phyloP scores from a whole-genome alignment of 2,329 filamentous ascomycete species.

The Fusarium veterinarium region DNA sequence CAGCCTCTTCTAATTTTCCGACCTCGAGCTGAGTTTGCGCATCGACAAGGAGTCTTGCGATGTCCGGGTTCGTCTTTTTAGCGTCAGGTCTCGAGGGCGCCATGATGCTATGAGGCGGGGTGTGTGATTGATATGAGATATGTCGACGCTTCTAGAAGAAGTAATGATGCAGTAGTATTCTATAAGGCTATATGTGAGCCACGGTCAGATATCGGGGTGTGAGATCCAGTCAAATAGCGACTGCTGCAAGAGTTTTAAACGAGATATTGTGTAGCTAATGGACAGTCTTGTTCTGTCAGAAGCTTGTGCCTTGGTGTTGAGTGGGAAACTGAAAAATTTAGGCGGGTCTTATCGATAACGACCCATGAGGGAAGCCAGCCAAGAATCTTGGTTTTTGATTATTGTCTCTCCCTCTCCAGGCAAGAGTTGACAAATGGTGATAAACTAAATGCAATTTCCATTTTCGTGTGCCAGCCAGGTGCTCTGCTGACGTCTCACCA shows the following conservation, averaged over 20 bases:
- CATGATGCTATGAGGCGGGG: constrained; percentile 47
- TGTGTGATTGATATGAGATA: constrained; percentile 5
- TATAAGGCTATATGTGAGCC: not conserved
- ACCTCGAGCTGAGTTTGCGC: constrained; percentile 57
- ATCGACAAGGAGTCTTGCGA: constrained; percentile 51
- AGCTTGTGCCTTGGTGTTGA: constrained; percentile 36
- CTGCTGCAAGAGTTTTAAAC: constrained; percentile 3
- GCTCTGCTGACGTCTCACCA: not conserved
- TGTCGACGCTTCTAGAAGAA: not conserved
- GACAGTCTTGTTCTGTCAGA: constrained; percentile 30
- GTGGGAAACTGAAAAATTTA: constrained; percentile 47
- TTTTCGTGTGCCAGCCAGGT: not conserved
- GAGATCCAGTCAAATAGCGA: not conserved
- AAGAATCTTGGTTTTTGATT: not conserved
- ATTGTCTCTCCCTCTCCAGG: not conserved
- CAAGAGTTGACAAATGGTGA: not conserved
- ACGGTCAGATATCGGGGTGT: not conserved
- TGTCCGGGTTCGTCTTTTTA: constrained; percentile 52
- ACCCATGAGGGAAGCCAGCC: not conserved
- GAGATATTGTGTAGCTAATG: constrained; percentile 5
- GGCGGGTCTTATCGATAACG: constrained; percentile 50
- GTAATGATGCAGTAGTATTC: not conserved
- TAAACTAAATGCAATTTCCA: not conserved
- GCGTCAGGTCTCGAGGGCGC: constrained; percentile 55
- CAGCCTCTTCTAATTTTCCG: constrained; percentile 56